Percentiles rank a stretch among this genome's conserved stretches.
Evolutionary conservation across 1,284 basidiomycete species (phyloP).

Genomic region (Ganoderma meredithae): DNA sequence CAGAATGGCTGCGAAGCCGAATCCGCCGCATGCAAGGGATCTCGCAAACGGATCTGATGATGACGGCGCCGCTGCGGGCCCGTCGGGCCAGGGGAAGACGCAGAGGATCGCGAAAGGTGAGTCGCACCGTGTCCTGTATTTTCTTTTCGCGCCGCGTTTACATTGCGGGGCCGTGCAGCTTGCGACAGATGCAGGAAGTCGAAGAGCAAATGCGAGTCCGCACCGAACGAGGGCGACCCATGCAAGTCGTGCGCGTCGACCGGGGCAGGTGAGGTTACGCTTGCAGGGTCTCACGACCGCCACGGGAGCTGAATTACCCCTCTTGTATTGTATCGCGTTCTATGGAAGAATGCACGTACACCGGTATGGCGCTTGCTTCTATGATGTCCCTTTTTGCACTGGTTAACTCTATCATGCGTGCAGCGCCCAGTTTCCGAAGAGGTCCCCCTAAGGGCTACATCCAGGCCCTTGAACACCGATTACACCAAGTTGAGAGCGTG

Average conservation of each 20-base stretch:
- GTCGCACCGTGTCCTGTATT: constrained; percentile 18
- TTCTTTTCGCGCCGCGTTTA: constrained; percentile 12
- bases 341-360: constrained; percentile 73
- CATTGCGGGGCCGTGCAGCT: constrained; percentile 48
- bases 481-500: constrained; percentile 89
- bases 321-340: constrained; percentile 33
- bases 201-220: constrained; percentile 85
- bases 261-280: constrained; percentile 55
- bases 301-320: neutral
- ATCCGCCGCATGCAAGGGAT: neutral
- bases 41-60: constrained; percentile 14
- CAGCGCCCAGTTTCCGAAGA: constrained; percentile 82
- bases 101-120: constrained; percentile 68
- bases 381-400: neutral
- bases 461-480: constrained; percentile 85
- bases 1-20: neutral
- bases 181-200: constrained; percentile 88
- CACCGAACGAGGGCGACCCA: constrained; percentile 50
- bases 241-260: constrained; percentile 77
- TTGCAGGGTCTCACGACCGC: neutral
- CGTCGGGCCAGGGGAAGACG: constrained; percentile 17
- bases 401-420: neutral
- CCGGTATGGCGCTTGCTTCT: constrained; percentile 53
- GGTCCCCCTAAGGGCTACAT: constrained; percentile 91
- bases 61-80: constrained; percentile 11